These are phyloP conservation scores for Fusarium floridanum DNA, from an alignment of 2,329 filamentous ascomycete genomes.

Conservation along the genomic window DNA sequence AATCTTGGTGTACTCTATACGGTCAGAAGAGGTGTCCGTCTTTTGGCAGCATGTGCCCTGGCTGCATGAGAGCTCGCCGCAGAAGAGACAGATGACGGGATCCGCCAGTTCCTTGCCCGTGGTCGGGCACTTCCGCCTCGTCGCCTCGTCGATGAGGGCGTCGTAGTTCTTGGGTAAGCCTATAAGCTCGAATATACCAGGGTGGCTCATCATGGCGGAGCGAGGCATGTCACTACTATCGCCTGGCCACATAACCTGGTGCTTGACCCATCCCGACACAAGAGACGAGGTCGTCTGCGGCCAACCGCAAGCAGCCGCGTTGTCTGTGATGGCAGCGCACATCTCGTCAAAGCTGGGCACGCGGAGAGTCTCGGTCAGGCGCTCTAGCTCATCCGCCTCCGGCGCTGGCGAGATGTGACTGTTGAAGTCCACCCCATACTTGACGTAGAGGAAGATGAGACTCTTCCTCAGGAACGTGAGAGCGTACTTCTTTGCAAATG, in stretches of 20 bases:
- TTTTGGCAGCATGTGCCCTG: constrained; percentile 92
- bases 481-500: constrained; percentile 82
- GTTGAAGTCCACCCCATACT: constrained; percentile 89
- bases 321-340: constrained; percentile 70
- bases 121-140: constrained; percentile 84
- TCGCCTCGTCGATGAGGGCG: constrained; percentile 90
- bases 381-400: constrained; percentile 82
- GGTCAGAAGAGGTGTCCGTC: constrained; percentile 61
- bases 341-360: constrained; percentile 85
- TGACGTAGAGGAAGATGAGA: constrained; percentile 85
- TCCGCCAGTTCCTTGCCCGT: constrained; percentile 93
- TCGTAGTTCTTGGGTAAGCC: constrained; percentile 94
- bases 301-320: constrained; percentile 62
- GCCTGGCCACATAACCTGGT: constrained; percentile 64
- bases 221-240: constrained; percentile 47
- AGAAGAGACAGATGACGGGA: constrained; percentile 92
- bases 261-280: constrained; percentile 79
- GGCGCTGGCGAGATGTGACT: constrained; percentile 72
- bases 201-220: constrained; percentile 76
- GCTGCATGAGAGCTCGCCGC: constrained; percentile 95
- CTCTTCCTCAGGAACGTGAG: constrained; percentile 91
- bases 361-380: constrained; percentile 80
- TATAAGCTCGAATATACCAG: constrained; percentile 92
- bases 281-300: constrained; percentile 60
- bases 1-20: constrained; percentile 63